Conservation (phyloP, 345 rosid genomes). For the Excoecaria cochinchinensis region DNA sequence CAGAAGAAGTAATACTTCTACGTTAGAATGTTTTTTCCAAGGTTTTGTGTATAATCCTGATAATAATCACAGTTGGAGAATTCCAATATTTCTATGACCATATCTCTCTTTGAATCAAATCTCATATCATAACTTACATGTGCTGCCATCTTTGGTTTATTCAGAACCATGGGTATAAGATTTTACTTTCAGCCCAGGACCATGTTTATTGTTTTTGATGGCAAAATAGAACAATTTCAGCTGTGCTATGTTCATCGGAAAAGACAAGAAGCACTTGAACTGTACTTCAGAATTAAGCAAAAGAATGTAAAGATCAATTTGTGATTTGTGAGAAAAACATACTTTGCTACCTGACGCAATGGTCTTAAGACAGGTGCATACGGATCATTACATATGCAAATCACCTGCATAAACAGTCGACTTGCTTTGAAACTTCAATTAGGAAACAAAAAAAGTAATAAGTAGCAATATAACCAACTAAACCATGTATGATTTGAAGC, state of each 20-base stretch:
- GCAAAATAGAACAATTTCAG: background rate
- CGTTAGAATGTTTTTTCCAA: background rate
- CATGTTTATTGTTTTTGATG: background rate
- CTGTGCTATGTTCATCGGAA: background rate
- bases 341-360: slow-evolving; percentile 94
- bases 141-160: background rate
- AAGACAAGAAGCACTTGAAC: background rate
- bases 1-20: background rate
- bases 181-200: background rate
- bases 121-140: background rate
- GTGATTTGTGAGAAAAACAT: slow-evolving; percentile 31
- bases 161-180: background rate
- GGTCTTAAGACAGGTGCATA: slow-evolving; percentile 90
- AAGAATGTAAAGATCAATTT: background rate
- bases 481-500: slow-evolving; percentile 29
- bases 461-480: slow-evolving; percentile 7
- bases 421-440: background rate
- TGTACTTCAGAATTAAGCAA: background rate
- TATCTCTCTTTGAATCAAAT: background rate
- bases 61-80: background rate
- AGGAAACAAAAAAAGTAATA: background rate
- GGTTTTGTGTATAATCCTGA: background rate
- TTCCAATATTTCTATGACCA: no score
- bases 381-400: slow-evolving; percentile 89
- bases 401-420: slow-evolving; percentile 43